These are phyloP conservation scores for Saccharomyces hybrid DNA, from an alignment of 1,139 yeast genomes.

Conservation along the genomic window DNA sequence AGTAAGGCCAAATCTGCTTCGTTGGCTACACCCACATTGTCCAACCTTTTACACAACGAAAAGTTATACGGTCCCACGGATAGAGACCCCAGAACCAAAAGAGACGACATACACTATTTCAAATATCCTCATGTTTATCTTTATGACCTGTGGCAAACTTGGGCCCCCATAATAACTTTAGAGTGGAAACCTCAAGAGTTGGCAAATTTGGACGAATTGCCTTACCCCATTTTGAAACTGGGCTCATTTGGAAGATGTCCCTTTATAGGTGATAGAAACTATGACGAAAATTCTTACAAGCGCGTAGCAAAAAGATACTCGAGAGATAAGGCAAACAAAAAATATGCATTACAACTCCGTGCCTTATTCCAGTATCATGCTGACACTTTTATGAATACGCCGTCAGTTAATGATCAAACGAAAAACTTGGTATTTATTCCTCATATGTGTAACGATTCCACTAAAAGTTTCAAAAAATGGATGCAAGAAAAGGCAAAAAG, in stretches of 20 bases:
- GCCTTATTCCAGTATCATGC: conserved; percentile 27
- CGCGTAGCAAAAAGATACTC: conserved; percentile 28
- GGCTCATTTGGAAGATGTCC: conserved; percentile 68
- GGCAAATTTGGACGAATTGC: conserved; percentile 27
- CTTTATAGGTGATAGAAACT: conserved; percentile 45
- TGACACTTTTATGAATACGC: conserved; percentile 4
- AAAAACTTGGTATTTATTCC: conserved; percentile 17
- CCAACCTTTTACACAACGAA: conserved; percentile 72
- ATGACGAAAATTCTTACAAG: conserved; percentile 26
- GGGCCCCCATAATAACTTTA: conserved; percentile 73
- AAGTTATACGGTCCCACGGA: conserved; percentile 82
- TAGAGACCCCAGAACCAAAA: conserved; percentile 74
- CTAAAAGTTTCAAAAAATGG: conserved; percentile 16
- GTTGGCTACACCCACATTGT: conserved; percentile 36
- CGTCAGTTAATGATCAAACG: conserved; percentile 5
- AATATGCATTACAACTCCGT: conserved; percentile 28
- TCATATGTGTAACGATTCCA: conserved; percentile 20
- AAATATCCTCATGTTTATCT: conserved; percentile 68
- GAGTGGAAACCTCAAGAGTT: conserved; percentile 55
- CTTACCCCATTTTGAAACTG: conserved; percentile 39
- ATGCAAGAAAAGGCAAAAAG: conserved; percentile 3
- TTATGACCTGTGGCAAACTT: conserved; percentile 71
- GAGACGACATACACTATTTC: conserved; percentile 82
- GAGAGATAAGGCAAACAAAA: conserved; percentile 28
- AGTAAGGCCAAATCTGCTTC: conserved; percentile 12